Base-by-base conservation (phyloP, 2,329 filamentous ascomycete genomes). In the Mariannaea elegans region DNA sequence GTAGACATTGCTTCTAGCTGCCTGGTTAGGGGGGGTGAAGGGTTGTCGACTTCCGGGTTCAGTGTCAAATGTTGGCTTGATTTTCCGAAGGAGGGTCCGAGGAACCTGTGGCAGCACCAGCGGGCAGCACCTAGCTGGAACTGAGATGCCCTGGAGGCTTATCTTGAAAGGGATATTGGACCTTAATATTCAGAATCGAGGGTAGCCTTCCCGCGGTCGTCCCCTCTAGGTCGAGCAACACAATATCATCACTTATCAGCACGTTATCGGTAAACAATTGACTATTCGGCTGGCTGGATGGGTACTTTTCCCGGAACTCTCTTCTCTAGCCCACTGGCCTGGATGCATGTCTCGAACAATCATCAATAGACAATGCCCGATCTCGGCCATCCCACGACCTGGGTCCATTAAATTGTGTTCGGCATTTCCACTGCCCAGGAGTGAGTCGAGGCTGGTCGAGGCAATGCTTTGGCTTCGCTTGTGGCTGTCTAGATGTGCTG, bases 1-100 rank as follows among this genome's bases (percentile, higher is more conserved):
- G n/a, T n/a, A n/a, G n/a, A n/a, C 23, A 16, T 38, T 41, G 42
- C 55, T 66, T 55, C 66, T 59, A 60, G 56, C 29, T 38, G 46
- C 44, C 51, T 61, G 67, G 65, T 52, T 42, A 68, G 51, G 56
- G 44, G 60, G 45, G 59, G 42, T 53, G n/a, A n/a, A n/a, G n/a
- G n/a, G n/a, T n/a, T n/a, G n/a, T n/a, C n/a, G n/a, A n/a, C 47
- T 68, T 60, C 67, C 65, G 62, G 66, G 67, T 66, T 70, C 60
- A 70, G 65, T 62, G 54, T 46, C 67, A 64, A 57, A 53, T 69
- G 59, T 65, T 46, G 58, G 46, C 56, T 54, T 63, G 57, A 53
- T 56, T 53, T 45, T 56, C 49, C 53, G 51, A 59, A 56, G 59
- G 56, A 62, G 65, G 61, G 65, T 58, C 56, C 66, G 14, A 16